Base-by-base conservation (phyloP, 176 grass and related monocot species). In the Hordeum marinum region DNA sequence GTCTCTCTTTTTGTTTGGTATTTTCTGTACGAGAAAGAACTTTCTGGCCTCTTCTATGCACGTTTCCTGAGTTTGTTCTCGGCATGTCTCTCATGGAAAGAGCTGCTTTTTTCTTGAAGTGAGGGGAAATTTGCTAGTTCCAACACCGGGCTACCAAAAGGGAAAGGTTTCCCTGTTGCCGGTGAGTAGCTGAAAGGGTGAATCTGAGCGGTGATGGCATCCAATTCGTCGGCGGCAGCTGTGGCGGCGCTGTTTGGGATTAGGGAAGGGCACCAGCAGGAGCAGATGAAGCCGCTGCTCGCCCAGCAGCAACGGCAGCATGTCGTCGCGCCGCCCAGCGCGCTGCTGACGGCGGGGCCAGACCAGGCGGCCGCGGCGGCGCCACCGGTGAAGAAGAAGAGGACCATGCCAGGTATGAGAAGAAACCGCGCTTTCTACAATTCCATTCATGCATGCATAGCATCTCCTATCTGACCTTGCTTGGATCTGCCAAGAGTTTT, bases 361-460 rank as follows among this genome's bases (percentile, higher is more conserved):
- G 36, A 61, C 76, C 55, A 87, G 46, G 42, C 29, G 4, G 5
- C 72, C 4, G 57, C 78, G 42, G 41, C 78, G 45, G 20, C 89
- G 26, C 88, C 88, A 27, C 83, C 88, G 4, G 81, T 79, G 81
- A 99, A 92, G 89, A 99, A 96, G 96, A 99, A 94, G 88, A 96
- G 96, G 79, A 99, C 85, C 75, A 83, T 94, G 34, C 93, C 96
- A 89, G 93, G 96, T 72, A 92, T 94, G 74, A 57, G 83, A 89
- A 87, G 89, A 85, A 90, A 85, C 36, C 86, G 74, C 52, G 46
- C 42, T 60, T 83, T 61, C 32, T 54, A 26, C 72, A 75, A 34
- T 75, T n/a, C 29, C 79, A 81, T 79, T 54, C 34, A 20, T 81
- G 41, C 32, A 17, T 11, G 17, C 18, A 57, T 68, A 24, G 21